Evolutionary conservation across 2,329 filamentous ascomycete species (phyloP), one percentile per base, ranked within the genome.

Genomic region (Onygena corvina): DNA sequence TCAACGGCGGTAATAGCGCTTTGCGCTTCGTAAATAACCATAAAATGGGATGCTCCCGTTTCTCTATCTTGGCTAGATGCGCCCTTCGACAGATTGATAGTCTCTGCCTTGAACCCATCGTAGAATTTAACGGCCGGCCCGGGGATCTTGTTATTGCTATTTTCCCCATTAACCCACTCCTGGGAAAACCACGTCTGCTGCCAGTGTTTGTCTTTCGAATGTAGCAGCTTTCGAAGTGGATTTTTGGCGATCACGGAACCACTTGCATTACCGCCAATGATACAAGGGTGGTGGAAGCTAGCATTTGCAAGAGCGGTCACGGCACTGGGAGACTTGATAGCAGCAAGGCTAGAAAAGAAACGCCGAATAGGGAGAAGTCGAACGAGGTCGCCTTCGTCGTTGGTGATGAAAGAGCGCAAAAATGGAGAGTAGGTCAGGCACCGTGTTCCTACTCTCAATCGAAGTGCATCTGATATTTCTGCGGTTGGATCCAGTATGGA

Each of bases 1-100:
- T 74, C 73, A 20, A 83, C 67, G 1, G 73, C 69, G 3, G 79
- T 79, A 54, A 85, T 68, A 42, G 80, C 74, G 7, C 78, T 81
- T 53, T 74, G 67, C 44, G 81, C 75, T 50, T 85, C 81, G 57
- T 80, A 75, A 8, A 83, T 70, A 2, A 67, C 66, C 21, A 68
- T 63, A 36, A 64, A 58, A 51, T 60, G 58, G 11, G 18, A 16
- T 11, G 20, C 18, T 21, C 30, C 31, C 21, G 20, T 60, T 40
- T 62, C 61, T 40, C 61, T 54, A 23, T 64, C 53, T 38, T 60
- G 61, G n/a, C 57, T 54, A 31, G 58, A 50, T 53, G 61, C 50
- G 49, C 60, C 61, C 20, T 61, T 61, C 21, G 62, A 50, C 50
- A 64, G 55, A 46, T 54, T 66, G 42, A 61, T 59, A 44, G 52